A percentile compares a stretch with the other conserved stretches of the same genome.
phyloP scores from a whole-genome alignment of 2,329 filamentous ascomycete genomes.

The Colletotrichum lupini region DNA sequence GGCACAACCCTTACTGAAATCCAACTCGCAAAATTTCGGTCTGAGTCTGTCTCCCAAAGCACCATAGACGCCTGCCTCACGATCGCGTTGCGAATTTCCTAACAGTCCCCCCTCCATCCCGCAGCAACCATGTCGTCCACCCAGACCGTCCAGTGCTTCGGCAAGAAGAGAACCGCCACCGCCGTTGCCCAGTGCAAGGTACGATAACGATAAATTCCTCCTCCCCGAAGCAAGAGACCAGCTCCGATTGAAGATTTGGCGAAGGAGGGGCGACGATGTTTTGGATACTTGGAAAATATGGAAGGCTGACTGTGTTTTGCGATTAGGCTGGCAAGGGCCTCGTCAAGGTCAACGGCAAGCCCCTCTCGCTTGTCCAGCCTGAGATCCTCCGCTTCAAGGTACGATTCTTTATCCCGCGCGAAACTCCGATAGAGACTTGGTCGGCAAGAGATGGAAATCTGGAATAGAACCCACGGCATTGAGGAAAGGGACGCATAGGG shows the following conservation, averaged over 20 bases:
- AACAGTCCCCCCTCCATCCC: slow-evolving; percentile 30
- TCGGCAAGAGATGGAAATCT: slow-evolving; percentile 21
- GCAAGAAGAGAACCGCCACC: slow-evolving; percentile 95
- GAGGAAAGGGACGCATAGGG: neutral
- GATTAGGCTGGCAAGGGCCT: slow-evolving; percentile 71
- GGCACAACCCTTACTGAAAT: slow-evolving; percentile 30
- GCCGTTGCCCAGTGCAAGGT: slow-evolving; percentile 82
- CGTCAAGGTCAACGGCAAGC: slow-evolving; percentile 98
- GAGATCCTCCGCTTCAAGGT: slow-evolving; percentile 98
- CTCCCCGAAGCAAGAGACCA: neutral
- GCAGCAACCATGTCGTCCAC: slow-evolving; percentile 78
- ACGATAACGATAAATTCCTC: slow-evolving; percentile 1
- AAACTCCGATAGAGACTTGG: slow-evolving; percentile 13
- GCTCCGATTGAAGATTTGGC: neutral
- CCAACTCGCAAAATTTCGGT: slow-evolving; percentile 25
- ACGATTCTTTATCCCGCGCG: slow-evolving; percentile 48
- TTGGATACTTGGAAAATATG: slow-evolving; percentile 14
- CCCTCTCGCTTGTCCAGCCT: slow-evolving; percentile 92
- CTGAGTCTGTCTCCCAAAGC: neutral
- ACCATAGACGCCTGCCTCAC: slow-evolving; percentile 16
- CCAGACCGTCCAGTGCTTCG: slow-evolving; percentile 96
- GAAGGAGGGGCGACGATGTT: slow-evolving; percentile 7
- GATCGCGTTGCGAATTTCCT: slow-evolving; percentile 33
- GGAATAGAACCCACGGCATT: neutral
- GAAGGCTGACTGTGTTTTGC: slow-evolving; percentile 45